Evolutionary conservation across 352 stramenopile species (phyloP).

Genomic region (Thalassiosira mediterranea): DNA sequence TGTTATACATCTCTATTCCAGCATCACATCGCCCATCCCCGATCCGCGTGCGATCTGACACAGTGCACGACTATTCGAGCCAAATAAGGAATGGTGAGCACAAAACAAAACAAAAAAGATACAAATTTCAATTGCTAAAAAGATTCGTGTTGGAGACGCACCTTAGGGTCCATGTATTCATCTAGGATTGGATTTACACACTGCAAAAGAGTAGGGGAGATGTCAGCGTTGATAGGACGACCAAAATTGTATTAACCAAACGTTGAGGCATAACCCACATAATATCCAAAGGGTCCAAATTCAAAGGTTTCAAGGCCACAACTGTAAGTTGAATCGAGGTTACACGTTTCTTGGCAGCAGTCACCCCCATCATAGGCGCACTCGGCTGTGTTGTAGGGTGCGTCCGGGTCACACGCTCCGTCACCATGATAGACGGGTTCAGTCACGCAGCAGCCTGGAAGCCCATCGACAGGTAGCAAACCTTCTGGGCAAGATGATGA

Average conservation of each 20-base stretch:
- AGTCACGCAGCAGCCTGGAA: conserved; percentile 44
- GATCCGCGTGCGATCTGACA: conserved; percentile 31
- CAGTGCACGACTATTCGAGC: conserved; percentile 24
- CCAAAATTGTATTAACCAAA: too few species aligned
- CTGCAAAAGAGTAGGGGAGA: too few species aligned
- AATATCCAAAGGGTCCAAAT: conserved; percentile 49
- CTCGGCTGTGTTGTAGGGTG: conserved; percentile 52
- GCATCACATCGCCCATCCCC: conserved; percentile 48
- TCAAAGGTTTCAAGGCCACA: conserved; percentile 30
- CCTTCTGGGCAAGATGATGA: neutral
- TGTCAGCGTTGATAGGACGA: too few species aligned
- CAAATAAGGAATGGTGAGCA: too few species aligned
- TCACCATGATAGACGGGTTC: conserved; percentile 54
- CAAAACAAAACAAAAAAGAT: too few species aligned
- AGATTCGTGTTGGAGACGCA: too few species aligned
- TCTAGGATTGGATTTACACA: conserved; percentile 26
- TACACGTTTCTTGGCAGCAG: conserved; percentile 52
- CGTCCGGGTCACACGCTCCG: conserved; percentile 42
- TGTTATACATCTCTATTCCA: conserved; percentile 37
- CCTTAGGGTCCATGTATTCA: conserved; percentile 26
- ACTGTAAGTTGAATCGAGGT: conserved; percentile 27
- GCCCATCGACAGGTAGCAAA: neutral
- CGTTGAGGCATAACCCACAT: too few species aligned
- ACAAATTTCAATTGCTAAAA: too few species aligned
- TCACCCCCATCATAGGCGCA: conserved; percentile 59